Percentiles rank a stretch among this genome's conserved stretches.
phyloP scores from a whole-genome alignment of 2,329 filamentous ascomycete genomes.

The Aschersonia sp. region DNA sequence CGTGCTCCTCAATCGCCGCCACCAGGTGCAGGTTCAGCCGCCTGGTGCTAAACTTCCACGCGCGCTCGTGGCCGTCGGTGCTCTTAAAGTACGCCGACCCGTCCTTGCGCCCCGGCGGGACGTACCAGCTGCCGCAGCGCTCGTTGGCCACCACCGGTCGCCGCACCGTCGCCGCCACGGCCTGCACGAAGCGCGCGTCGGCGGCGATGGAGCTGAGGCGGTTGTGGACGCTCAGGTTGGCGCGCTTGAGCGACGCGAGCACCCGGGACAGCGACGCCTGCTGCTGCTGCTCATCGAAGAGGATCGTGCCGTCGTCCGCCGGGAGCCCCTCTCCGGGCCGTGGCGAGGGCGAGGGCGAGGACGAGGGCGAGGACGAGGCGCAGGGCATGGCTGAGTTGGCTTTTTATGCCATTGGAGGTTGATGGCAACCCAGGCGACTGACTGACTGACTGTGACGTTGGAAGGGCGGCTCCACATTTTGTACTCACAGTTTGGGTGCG shows the following conservation, averaged over 20 bases:
- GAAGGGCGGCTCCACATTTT: too few species aligned
- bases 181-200: slow-evolving; percentile 61
- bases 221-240: slow-evolving; percentile 66
- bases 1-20: slow-evolving; percentile 45
- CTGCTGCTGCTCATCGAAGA: neutral
- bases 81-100: slow-evolving; percentile 93
- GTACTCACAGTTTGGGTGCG: too few species aligned
- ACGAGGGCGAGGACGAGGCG: too few species aligned
- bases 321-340: too few species aligned
- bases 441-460: too few species aligned
- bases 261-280: slow-evolving; percentile 53
- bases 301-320: neutral
- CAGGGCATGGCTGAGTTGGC: too few species aligned
- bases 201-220: slow-evolving; percentile 63
- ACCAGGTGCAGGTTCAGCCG: slow-evolving; percentile 75
- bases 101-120: slow-evolving; percentile 46
- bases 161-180: slow-evolving; percentile 37
- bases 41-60: slow-evolving; percentile 81
- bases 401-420: too few species aligned
- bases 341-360: too few species aligned
- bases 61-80: slow-evolving; percentile 81
- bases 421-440: too few species aligned
- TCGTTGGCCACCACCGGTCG: slow-evolving; percentile 83
- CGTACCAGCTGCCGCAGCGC: slow-evolving; percentile 93
- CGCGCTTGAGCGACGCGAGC: slow-evolving; percentile 58